phyloP scores from a whole-genome alignment of 2,329 filamentous ascomycete genomes.

The Bipolaris bicolor region DNA sequence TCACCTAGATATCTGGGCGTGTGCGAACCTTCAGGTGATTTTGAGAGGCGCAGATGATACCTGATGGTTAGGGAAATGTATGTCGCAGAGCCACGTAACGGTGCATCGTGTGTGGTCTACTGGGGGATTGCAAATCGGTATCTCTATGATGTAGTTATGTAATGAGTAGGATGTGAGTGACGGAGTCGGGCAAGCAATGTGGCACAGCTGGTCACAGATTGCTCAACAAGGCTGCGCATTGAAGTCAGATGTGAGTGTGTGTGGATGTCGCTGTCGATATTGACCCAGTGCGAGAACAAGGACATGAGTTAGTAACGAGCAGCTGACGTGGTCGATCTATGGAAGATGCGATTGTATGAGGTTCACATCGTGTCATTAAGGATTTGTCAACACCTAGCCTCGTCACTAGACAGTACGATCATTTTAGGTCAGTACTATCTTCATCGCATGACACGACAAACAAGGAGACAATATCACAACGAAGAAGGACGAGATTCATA shows the following conservation, averaged over 20 bases:
- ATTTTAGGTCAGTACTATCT: background rate
- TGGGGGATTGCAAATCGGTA: background rate
- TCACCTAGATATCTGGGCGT: background rate
- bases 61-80: background rate
- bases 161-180: background rate
- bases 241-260: background rate
- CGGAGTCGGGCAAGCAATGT: background rate
- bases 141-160: background rate
- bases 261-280: background rate
- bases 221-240: background rate
- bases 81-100: background rate
- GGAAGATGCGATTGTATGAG: background rate
- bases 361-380: background rate
- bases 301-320: background rate
- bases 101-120: background rate
- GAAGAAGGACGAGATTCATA: background rate
- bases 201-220: background rate
- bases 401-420: background rate
- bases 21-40: background rate
- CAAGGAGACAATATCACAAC: constrained; percentile 6
- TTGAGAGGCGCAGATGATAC: background rate
- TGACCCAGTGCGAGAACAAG: background rate
- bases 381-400: background rate
- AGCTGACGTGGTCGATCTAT: background rate
- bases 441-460: background rate